Conservation (phyloP, 495 filamentous ascomycete species). For the Podospora fimiseda region DNA sequence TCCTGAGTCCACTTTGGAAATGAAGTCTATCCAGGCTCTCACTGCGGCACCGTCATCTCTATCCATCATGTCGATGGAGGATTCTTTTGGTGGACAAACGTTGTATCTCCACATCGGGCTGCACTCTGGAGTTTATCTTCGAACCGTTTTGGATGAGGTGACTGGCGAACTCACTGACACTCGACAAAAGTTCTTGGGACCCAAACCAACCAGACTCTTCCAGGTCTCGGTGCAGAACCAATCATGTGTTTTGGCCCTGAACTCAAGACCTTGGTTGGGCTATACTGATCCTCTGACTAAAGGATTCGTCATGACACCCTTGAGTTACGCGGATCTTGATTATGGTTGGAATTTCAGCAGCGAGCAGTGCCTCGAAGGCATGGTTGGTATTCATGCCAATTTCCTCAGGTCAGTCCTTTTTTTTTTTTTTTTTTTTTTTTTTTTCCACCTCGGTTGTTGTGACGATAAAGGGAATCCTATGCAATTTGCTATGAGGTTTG, state of each 20-base stretch:
- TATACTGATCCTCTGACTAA: conserved; percentile 80
- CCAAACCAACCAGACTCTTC: conserved; percentile 80
- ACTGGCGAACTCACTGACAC: conserved; percentile 94
- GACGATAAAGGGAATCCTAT: conserved; percentile 61
- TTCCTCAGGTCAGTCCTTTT: conserved; percentile 68
- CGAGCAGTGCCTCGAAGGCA: conserved; percentile 84
- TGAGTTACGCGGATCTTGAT: conserved; percentile 81
- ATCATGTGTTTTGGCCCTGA: conserved; percentile 83
- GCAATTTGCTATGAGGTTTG: conserved; percentile 42
- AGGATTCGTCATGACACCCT: conserved; percentile 82
- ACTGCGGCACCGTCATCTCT: conserved; percentile 83
- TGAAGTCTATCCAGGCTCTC: conserved; percentile 86
- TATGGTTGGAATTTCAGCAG: conserved; percentile 96
- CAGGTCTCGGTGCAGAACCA: conserved; percentile 76
- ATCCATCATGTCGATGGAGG: conserved; percentile 91
- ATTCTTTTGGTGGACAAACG: conserved; percentile 71
- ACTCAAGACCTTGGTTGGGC: conserved; percentile 85
- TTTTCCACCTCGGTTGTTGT: conserved; percentile 36
- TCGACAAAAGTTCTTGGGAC: conserved; percentile 86
- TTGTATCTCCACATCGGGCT: conserved; percentile 93
- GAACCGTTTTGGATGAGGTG: conserved; percentile 87
- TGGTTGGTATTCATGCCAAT: conserved; percentile 91
- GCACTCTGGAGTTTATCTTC: conserved; percentile 88
- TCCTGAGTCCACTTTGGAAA: conserved; percentile 82
- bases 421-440: conserved; percentile 14